These are phyloP conservation scores for Albatrellus ellisii DNA, from an alignment of 768 basidiomycete genomes.

Conservation along the genomic window DNA sequence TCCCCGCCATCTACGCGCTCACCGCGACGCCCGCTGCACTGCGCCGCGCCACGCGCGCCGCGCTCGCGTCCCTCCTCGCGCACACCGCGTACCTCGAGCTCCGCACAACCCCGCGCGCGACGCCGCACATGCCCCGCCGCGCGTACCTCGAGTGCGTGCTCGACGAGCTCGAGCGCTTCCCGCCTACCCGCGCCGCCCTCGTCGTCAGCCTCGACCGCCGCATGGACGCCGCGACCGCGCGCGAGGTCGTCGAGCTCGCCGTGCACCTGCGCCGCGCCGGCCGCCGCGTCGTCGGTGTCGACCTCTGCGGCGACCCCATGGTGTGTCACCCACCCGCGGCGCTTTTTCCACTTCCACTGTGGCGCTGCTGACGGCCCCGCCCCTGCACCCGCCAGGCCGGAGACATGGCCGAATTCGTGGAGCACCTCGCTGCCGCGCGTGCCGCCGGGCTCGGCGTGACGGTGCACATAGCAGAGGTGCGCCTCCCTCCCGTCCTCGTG, in stretches of 20 bases:
- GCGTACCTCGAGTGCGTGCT: conserved; percentile 57
- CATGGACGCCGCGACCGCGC: conserved; percentile 38
- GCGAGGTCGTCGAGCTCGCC: conserved; percentile 47
- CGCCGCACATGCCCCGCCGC: conserved; percentile 39
- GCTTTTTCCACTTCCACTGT: not conserved
- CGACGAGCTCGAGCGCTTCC: conserved; percentile 47
- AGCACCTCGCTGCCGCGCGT: conserved; percentile 40
- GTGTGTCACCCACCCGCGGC: conserved; percentile 19
- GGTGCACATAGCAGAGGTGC: conserved; percentile 76
- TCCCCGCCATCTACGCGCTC: conserved; percentile 68
- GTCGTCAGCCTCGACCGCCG: conserved; percentile 68
- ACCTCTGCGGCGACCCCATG: conserved; percentile 67
- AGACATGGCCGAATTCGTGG: conserved; percentile 35
- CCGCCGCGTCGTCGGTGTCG: conserved; percentile 59
- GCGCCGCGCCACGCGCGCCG: conserved; percentile 43
- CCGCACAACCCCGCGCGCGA: conserved; percentile 65
- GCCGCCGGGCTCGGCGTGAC: conserved; percentile 58
- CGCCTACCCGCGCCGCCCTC: conserved; percentile 35
- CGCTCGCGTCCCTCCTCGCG: conserved; percentile 50
- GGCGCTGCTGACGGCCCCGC: not conserved
- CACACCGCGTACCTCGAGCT: conserved; percentile 70
- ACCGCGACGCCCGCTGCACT: conserved; percentile 49
- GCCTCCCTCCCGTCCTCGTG: conserved; percentile 1
- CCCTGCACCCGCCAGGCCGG: conserved; percentile 28
- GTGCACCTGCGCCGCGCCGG: conserved; percentile 40